Percentiles rank a stretch among this genome's conserved stretches.
These are phyloP conservation scores for Closterium sp. DNA, from an alignment of 139 green algal genomes.

Conservation along the genomic window DNA sequence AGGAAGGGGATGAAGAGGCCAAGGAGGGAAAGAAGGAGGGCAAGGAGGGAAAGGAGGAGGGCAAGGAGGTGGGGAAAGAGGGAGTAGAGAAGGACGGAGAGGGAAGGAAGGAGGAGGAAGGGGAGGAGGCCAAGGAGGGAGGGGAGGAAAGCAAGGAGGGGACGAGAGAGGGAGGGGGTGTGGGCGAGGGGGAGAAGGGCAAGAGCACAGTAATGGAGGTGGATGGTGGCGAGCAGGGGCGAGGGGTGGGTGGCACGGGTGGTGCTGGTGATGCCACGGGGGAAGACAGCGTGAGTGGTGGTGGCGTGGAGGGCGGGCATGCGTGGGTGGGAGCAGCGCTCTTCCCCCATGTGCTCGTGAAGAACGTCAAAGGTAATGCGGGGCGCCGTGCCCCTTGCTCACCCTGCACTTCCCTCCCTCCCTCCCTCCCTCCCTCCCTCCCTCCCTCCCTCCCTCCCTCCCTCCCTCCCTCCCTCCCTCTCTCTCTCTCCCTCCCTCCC, in stretches of 20 bases:
- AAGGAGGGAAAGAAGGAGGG: not conserved
- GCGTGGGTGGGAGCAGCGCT: not conserved
- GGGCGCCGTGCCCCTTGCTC: no score
- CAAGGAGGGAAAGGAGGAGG: not conserved
- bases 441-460: no score
- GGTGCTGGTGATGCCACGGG: not conserved
- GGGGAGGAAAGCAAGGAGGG: not conserved
- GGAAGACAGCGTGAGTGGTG: not conserved
- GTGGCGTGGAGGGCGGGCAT: not conserved
- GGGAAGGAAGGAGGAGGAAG: not conserved
- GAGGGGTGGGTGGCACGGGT: not conserved
- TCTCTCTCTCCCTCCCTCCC: no score
- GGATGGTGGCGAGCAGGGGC: not conserved
- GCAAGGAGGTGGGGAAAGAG: not conserved
- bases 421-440: no score
- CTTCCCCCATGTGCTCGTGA: conserved; percentile 62
- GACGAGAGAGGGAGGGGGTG: not conserved
- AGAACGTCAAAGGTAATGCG: conserved; percentile 47
- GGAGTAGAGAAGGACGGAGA: not conserved
- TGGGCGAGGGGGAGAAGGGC: not conserved
- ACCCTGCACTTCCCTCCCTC: no score
- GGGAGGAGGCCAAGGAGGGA: not conserved
- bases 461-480: no score
- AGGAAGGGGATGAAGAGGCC: not conserved
- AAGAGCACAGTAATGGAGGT: not conserved